Base-by-base conservation (phyloP, 2,329 filamentous ascomycete genomes). In the Cladophialophora immunda region DNA sequence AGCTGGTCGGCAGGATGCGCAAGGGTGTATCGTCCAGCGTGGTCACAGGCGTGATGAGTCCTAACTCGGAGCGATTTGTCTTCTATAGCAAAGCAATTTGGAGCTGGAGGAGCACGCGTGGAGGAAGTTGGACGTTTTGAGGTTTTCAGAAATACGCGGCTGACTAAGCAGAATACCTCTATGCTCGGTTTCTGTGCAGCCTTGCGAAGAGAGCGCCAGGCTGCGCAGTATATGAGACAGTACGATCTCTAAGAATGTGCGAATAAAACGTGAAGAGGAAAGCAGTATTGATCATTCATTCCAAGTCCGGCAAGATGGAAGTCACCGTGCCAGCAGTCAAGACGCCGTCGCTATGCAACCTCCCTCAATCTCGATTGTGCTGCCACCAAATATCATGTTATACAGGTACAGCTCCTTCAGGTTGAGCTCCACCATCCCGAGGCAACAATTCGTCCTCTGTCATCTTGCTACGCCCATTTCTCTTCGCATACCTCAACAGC, bases 401-500 rank as follows among this genome's bases (percentile, higher is more conserved):
- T 27, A 32, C 19, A 19, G 30, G 9, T 27, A 41, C 7, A 61
- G 27, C 29, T 22, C 27, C 47, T 61, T 53, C 45, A 11, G 8
- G 15, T 25, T 7, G 25, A 45, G 15, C 57, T 27, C 38, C 38
- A n/a, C 52, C 30, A 41, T 22, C 11, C 17, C 54, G n/a, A 38
- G 22, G 47, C 58, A 38, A n/a, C 45, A 36, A 53, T 7, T 30
- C 58, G 6, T 53, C 58, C 45, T 27, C 34, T 8, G 58, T 13
- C 19, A 38, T 13, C 30, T 61, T 53, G 29, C 47, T 50, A 13
- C 45, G 58, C 15, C 47, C 29, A 38, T 30, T 61, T 67, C 72
- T 76, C n/a, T 77, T 76, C n/a, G 80, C 76, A 71, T 82, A 75
- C 72, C 79, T 77, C 53, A 84, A 72, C 64, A 84, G 70, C 36